Base-by-base conservation (phyloP, 495 filamentous ascomycete species). In the Immersiella caudata region DNA sequence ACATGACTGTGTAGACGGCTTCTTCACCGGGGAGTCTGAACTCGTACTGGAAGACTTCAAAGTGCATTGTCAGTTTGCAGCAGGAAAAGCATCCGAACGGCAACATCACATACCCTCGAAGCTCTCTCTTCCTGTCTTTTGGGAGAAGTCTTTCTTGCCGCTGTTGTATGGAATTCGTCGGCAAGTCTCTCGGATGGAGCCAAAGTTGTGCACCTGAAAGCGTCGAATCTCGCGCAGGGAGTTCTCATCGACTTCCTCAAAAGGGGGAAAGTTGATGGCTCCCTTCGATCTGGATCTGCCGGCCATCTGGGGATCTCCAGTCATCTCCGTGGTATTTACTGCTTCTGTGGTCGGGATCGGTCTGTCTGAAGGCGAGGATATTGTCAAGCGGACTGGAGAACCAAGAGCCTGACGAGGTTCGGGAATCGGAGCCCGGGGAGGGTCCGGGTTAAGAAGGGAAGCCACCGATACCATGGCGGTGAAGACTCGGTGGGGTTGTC, bases 121-220 rank as follows among this genome's bases (percentile, higher is more conserved):
- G 62, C 88, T 89, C 69, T 94, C 91, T 64, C 93, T 84, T 6
- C 92, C 92, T 11, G 94, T 98, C 78, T 88, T 93, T 72, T 89
- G 85, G 61, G 88, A 85, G 68, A 99, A 95, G 21, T 85, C 80
- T 79, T 94, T 96, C 83, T 97, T 99, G 67, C 92, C 90, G 71
- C 94, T 97, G 61, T 90, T 91, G 78, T 98, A 99, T 0, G 95
- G 95, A 64, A 97, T 97, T 61, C 91, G 91, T 54, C 89, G 86
- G 61, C 84, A 86, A 69, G 83, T 93, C 2, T 88, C 79, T 50
- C 78, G 81, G 69, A 99, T 93, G 14, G 85, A 77, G 22, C 90
- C 89, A 69, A 89, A 78, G 14, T 92, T 91, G 67, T 84, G 82
- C 27, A 97, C 77, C 12, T 84, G 78, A 72, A 90, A 94, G 50